Evolutionary conservation across 2,329 filamentous ascomycete species (phyloP), one percentile per base, ranked within the genome.

Genomic region (Fusarium brachygibbosum): DNA sequence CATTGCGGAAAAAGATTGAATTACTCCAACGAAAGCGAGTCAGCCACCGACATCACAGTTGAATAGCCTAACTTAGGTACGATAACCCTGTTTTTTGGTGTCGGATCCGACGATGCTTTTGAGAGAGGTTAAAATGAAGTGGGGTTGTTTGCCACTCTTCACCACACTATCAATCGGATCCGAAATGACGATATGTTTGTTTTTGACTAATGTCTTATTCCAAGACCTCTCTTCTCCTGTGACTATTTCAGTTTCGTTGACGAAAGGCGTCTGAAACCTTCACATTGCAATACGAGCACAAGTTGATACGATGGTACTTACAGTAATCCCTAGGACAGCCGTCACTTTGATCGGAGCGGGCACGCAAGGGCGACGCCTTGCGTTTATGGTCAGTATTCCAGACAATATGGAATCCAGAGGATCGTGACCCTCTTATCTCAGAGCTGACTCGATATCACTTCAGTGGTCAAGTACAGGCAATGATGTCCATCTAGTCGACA

Each of bases 401-500:
- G 16, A 49, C 14, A 6, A 35, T 21, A 8, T 16, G 45, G 9
- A 29, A 3, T 29, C 29, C 3, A 29, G 29, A 29, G 11, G 29
- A 10, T 29, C 29, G 29, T 14, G n/a, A 13, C 14, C 32, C 23
- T 21, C 4, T n/a, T 5, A 16, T n/a, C 7, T 28, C 17, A 29
- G 13, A 16, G 17, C 23, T 50, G n/a, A 50, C 9, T 28, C 5
- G n/a, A 28, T 25, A 12, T 8, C 4, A 19, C 2, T 25, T 35
- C 9, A 77, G 75, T 78, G 76, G 76, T 76, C 76, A n/a, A 77
- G 75, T 37, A 58, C 31, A 52, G 76, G 76, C 21, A 71, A 70
- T 2, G 65, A 76, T 40, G 76, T 78, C 16, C 72, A 77, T 41
- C 49, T 77, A 1, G 69, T 78, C 14, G 76, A 77, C 45, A 62